A percentile compares a stretch with the other conserved stretches of the same genome.
These are phyloP conservation scores for Vanrija pseudolonga DNA, from an alignment of 1,284 basidiomycete genomes.

Conservation along the genomic window DNA sequence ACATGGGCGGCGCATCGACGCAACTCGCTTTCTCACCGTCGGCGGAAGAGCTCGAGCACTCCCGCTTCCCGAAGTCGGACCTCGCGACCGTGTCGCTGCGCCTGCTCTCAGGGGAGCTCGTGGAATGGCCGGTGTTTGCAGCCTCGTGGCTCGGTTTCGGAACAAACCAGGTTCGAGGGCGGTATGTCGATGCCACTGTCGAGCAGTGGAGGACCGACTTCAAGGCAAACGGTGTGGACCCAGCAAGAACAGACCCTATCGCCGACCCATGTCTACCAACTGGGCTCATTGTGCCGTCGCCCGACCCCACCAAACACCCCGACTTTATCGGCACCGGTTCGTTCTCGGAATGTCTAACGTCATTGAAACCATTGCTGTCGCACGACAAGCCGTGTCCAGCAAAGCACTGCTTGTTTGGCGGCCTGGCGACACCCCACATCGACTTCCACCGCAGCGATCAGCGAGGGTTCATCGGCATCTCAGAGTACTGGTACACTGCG, in stretches of 20 bases:
- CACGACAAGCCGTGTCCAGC: conserved; percentile 78
- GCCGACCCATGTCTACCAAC: conserved; percentile 87
- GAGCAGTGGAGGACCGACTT: conserved; percentile 18
- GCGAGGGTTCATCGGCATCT: conserved; percentile 87
- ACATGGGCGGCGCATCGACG: conserved; percentile 98
- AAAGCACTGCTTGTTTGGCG: conserved; percentile 90
- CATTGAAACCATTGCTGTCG: conserved; percentile 76
- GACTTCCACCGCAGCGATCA: conserved; percentile 74
- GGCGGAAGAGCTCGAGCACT: conserved; percentile 55
- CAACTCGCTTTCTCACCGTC: conserved; percentile 88
- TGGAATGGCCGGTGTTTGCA: conserved; percentile 90
- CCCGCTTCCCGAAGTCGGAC: conserved; percentile 53
- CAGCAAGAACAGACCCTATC: conserved; percentile 50
- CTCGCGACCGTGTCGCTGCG: conserved; percentile 78
- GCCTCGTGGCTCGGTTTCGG: conserved; percentile 99
- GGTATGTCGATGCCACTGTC: conserved; percentile 73
- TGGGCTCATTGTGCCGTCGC: conserved; percentile 57
- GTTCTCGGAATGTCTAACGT: conserved; percentile 75
- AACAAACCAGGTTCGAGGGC: conserved; percentile 89
- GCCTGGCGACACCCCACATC: conserved; percentile 79
- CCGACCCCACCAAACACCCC: conserved; percentile 56
- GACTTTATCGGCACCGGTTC: conserved; percentile 83
- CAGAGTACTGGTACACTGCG: conserved; percentile 99
- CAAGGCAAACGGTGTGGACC: conserved; percentile 17
- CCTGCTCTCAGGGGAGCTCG: conserved; percentile 77